These are phyloP conservation scores for Pyrus bretschneideri DNA, from an alignment of 306 rosid species.

Conservation along the genomic window DNA sequence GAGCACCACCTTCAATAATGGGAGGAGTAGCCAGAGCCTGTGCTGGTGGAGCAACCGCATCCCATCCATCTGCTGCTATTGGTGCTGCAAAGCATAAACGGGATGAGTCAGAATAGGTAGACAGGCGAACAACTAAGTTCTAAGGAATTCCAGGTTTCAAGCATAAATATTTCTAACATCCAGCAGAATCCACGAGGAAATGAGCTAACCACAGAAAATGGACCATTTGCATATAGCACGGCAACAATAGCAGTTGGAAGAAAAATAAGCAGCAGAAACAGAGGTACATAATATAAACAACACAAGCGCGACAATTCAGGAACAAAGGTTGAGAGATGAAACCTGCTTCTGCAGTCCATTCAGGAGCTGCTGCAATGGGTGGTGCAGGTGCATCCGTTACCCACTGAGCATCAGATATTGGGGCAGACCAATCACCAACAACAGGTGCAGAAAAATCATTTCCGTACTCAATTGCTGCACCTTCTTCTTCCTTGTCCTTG, in stretches of 20 bases:
- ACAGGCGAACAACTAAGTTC: background rate
- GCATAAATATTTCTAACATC: background rate
- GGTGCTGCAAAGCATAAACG: conserved; percentile 5
- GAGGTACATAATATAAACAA: background rate
- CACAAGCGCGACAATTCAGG: background rate
- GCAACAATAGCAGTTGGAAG: background rate
- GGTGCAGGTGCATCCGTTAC: conserved; percentile 10
- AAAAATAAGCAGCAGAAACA: background rate
- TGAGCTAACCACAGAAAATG: background rate
- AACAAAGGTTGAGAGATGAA: background rate
- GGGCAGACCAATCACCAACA: conserved; percentile 33
- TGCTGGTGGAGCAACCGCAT: conserved; percentile 21
- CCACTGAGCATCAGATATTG: conserved; percentile 33
- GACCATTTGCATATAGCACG: background rate
- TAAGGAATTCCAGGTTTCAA: background rate
- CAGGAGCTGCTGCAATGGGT: conserved; percentile 19
- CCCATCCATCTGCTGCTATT: conserved; percentile 29
- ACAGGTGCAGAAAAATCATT: conserved; percentile 7
- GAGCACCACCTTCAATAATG: conserved; percentile 11
- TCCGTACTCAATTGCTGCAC: background rate
- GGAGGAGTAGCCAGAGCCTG: background rate
- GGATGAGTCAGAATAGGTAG: background rate
- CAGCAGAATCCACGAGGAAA: background rate
- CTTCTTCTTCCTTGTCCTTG: conserved; percentile 66
- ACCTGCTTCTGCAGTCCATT: conserved; percentile 37